Evolutionary conservation across 1,284 basidiomycete genomes (phyloP).

Genomic region (Rhodotorula glutinis): DNA sequence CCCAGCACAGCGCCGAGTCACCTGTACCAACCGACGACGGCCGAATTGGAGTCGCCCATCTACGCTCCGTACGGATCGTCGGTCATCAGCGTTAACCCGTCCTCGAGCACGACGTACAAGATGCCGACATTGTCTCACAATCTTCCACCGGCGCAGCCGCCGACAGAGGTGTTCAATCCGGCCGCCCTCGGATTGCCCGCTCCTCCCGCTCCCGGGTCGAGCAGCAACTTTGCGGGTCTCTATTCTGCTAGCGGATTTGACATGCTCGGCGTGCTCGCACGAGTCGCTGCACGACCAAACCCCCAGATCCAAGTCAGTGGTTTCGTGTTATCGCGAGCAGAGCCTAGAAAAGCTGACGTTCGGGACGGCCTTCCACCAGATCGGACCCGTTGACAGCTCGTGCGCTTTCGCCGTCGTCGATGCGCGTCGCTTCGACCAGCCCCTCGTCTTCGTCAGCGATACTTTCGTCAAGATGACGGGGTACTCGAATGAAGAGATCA

Average conservation of each 20-base stretch:
- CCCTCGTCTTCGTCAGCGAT: conserved; percentile 83
- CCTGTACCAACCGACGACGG: conserved; percentile 2
- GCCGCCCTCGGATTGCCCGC: conserved; percentile 36
- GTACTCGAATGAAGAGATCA: conserved; percentile 69
- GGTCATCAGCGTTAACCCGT: conserved; percentile 41
- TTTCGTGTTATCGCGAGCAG: too few relatives aligned
- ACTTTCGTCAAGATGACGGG: conserved; percentile 77
- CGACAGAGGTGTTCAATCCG: conserved; percentile 36
- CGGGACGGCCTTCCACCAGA: too few relatives aligned
- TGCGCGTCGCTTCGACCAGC: conserved; percentile 70
- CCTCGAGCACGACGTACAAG: conserved; percentile 36
- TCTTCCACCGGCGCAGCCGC: conserved; percentile 20
- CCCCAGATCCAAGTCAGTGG: conserved; percentile 64
- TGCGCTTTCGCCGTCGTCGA: conserved; percentile 88
- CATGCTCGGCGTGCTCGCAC: conserved; percentile 72
- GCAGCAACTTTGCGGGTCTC: conserved; percentile 49
- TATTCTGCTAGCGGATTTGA: conserved; percentile 91
- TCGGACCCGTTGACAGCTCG: conserved; percentile 87
- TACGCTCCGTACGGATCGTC: conserved; percentile 44
- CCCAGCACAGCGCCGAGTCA: not conserved
- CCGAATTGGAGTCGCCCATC: conserved; percentile 31
- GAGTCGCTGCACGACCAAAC: conserved; percentile 69
- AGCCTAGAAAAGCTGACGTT: too few relatives aligned
- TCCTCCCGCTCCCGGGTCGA: conserved; percentile 23
- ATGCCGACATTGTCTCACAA: conserved; percentile 25